phyloP scores from a whole-genome alignment of 1,284 basidiomycete genomes.

The Cutaneotrichosporon mucoides region DNA sequence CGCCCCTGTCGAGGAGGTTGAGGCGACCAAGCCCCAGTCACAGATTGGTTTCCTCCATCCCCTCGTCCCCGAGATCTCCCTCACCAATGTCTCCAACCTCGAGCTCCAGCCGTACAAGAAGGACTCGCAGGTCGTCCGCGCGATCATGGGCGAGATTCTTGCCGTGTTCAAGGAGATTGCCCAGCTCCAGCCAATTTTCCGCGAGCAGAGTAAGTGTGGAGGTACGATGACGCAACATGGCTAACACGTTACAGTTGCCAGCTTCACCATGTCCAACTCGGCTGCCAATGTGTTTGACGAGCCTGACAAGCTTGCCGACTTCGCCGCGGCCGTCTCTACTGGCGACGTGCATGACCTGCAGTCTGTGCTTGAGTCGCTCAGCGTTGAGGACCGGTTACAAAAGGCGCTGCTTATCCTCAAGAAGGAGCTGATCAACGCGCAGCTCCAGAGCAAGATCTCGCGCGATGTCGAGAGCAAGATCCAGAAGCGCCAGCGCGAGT shows the following conservation, averaged over 20 bases:
- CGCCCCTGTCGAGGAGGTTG: conserved; percentile 1
- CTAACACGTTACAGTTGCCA: conserved; percentile 36
- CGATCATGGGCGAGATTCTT: conserved; percentile 95
- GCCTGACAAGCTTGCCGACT: conserved; percentile 96
- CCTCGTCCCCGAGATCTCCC: conserved; percentile 70
- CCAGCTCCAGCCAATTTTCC: conserved; percentile 93
- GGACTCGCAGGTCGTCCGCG: conserved; percentile 88
- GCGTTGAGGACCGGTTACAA: conserved; percentile 82
- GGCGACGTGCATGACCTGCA: conserved; percentile 89
- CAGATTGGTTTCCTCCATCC: conserved; percentile 72
- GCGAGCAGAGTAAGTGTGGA: conserved; percentile 79
- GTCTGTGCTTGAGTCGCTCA: conserved; percentile 82
- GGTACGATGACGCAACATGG: neutral
- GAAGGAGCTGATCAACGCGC: conserved; percentile 97
- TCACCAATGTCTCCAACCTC: conserved; percentile 86
- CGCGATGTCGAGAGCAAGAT: conserved; percentile 96
- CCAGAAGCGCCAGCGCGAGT: conserved; percentile 93
- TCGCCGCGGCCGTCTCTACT: conserved; percentile 91
- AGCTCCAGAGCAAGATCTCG: conserved; percentile 89
- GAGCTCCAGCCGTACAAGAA: conserved; percentile 79
- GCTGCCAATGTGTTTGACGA: conserved; percentile 98
- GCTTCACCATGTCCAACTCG: conserved; percentile 92
- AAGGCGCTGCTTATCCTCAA: conserved; percentile 91
- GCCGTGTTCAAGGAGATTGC: conserved; percentile 99
- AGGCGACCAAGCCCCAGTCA: conserved; percentile 12